phyloP scores from a whole-genome alignment of 495 filamentous ascomycete species.

The Chlorociboria aeruginascens region DNA sequence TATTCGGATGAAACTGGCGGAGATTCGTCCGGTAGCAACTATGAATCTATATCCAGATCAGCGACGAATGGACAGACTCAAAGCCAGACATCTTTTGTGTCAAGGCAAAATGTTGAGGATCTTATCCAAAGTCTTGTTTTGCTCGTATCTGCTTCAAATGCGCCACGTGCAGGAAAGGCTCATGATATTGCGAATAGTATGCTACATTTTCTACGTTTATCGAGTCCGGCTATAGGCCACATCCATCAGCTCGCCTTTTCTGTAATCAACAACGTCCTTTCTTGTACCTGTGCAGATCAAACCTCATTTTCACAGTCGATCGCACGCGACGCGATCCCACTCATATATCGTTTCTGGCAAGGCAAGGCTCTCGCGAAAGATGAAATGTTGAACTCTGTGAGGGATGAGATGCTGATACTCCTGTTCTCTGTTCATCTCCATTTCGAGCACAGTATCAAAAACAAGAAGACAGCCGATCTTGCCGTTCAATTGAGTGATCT shows the following conservation, averaged over 20 bases:
- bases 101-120: conserved; percentile 15
- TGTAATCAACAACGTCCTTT: conserved; percentile 59
- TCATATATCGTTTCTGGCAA: conserved; percentile 64
- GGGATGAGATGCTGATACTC: conserved; percentile 52
- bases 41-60: conserved; percentile 6
- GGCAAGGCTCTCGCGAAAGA: conserved; percentile 55
- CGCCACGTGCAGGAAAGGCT: conserved; percentile 50
- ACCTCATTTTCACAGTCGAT: conserved; percentile 45
- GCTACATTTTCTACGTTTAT: conserved; percentile 46
- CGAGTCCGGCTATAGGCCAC: conserved; percentile 40
- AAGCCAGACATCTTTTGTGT: neutral
- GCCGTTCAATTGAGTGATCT: conserved; percentile 36
- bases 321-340: conserved; percentile 49
- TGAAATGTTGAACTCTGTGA: conserved; percentile 49
- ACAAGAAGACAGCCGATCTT: conserved; percentile 15
- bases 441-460: conserved; percentile 32
- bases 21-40: conserved; percentile 3
- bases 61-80: neutral
- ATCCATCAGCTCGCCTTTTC: conserved; percentile 61
- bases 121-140: conserved; percentile 10
- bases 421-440: conserved; percentile 54
- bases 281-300: conserved; percentile 53
- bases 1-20: conserved; percentile 23
- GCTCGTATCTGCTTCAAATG: conserved; percentile 45
- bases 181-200: conserved; percentile 44